Evolutionary conservation across 768 basidiomycete species (phyloP), one percentile per base, ranked within the genome.

Genomic region (Vishniacozyma victoriae): DNA sequence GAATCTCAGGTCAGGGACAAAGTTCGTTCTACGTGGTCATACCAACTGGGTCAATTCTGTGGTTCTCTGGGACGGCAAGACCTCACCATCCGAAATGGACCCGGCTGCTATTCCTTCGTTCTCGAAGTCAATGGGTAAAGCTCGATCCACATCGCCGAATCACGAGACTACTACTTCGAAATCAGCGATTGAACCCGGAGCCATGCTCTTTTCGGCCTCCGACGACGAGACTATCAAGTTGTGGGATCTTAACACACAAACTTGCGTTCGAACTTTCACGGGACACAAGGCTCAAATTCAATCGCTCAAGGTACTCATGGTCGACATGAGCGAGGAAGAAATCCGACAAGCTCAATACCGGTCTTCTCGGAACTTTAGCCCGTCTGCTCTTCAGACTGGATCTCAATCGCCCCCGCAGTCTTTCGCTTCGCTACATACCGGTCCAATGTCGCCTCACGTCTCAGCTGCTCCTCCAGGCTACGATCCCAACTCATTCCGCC

Each of bases 261-360:
- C 82, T 2, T 96, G 91, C 67, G 79, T 93, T 33, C 81, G 85
- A 12, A 82, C 83, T 52, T 87, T 95, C 68, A 78, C 76, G 19
- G 95, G 91, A 0, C 95, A 99, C 72, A 83, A 92, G 48, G 89
- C 86, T 0, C 92, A 96, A 69, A 89, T 97, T 13, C 95, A 99
- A 75, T 86, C 82, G 63, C 78, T 97, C 74, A 83, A 82, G 65
- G 75, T 96, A 38, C 73, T 95, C 38, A 75, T 84, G 20, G 78
- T 84, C 27, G 82, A 72, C 39, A 61, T 59, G 60, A 51, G 49
- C 4, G 62, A 57, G 25, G 58, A 62, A 15, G 55, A 57, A 41
- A 50, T 57, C 24, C 48, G 48, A 24, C 37, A 47, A 18, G 41
- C 41, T 18, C 27, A 44, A 39, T 26, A 38, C 47, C 36, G 55